These are phyloP conservation scores for Aspergillus aculeatus DNA, from an alignment of 2,329 filamentous ascomycete species.

Conservation along the genomic window DNA sequence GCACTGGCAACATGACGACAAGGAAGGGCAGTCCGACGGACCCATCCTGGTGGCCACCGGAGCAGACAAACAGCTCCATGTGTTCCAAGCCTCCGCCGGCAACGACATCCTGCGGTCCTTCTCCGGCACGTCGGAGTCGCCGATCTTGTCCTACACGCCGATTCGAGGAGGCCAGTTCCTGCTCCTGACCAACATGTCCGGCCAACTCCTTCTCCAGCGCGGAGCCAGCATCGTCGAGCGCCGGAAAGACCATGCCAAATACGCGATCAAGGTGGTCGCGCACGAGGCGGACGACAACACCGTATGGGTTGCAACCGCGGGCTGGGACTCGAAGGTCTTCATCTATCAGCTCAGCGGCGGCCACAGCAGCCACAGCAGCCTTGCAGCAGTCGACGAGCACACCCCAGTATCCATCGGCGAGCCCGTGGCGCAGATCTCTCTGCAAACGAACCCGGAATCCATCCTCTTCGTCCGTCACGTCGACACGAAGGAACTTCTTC, in stretches of 20 bases:
- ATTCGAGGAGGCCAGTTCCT: conserved; percentile 45
- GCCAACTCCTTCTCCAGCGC: conserved; percentile 53
- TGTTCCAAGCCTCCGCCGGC: conserved; percentile 35
- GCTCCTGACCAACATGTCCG: conserved; percentile 60
- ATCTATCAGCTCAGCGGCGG: conserved; percentile 45
- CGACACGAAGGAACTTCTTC: conserved; percentile 47
- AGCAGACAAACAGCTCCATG: conserved; percentile 50
- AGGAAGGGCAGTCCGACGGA: conserved; percentile 7
- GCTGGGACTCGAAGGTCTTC: conserved; percentile 59
- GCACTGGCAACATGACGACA: conserved; percentile 27
- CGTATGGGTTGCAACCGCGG: conserved; percentile 55
- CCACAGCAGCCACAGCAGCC: neutral
- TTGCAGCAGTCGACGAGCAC: neutral
- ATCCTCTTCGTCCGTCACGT: conserved; percentile 54
- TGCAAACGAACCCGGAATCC: conserved; percentile 57
- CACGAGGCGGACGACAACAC: conserved; percentile 33
- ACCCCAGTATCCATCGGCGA: conserved; percentile 24
- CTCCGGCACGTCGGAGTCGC: conserved; percentile 36
- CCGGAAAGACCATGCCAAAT: conserved; percentile 59
- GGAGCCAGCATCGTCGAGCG: conserved; percentile 45
- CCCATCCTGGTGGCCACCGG: conserved; percentile 43
- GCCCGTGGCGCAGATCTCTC: conserved; percentile 28
- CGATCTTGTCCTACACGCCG: conserved; percentile 53
- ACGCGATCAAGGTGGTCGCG: conserved; percentile 53
- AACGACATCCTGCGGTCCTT: conserved; percentile 27